Evolutionary conservation across 345 rosid genomes (phyloP).

Genomic region (Linum trigynum): DNA sequence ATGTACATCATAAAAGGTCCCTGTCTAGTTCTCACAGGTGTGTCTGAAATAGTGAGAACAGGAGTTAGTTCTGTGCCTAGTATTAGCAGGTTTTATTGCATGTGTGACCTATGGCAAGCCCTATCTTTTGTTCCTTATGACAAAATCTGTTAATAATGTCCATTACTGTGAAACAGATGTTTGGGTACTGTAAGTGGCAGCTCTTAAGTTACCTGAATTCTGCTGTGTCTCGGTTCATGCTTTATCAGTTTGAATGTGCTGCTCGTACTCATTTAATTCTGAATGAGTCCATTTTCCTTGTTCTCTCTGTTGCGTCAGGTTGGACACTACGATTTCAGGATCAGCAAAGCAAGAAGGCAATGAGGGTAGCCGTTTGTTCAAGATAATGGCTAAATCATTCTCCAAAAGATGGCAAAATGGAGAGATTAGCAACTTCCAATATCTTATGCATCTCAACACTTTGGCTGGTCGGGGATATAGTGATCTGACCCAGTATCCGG

Average conservation of each 20-base stretch:
- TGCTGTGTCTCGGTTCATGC: too few species aligned
- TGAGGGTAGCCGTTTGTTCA: constrained; percentile 92
- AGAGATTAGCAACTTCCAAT: constrained; percentile 98
- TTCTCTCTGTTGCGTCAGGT: constrained; percentile 39
- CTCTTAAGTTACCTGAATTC: too few species aligned
- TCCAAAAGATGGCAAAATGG: constrained; percentile 99
- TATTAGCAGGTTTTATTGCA: too few species aligned
- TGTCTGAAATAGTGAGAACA: too few species aligned
- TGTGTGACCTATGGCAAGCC: too few species aligned
- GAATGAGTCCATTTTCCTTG: constrained; percentile 1
- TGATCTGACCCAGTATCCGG: constrained; percentile 99
- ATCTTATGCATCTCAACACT: constrained; percentile 98
- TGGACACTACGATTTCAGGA: constrained; percentile 96
- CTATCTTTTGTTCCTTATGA: too few species aligned
- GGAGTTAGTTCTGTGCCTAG: too few species aligned
- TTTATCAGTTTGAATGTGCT: background rate
- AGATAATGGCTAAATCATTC: constrained; percentile 86
- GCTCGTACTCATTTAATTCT: background rate
- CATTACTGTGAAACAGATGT: too few species aligned
- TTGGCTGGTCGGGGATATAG: constrained; percentile 99
- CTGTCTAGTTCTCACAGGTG: too few species aligned
- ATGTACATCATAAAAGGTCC: too few species aligned
- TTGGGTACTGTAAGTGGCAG: too few species aligned
- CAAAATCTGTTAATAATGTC: too few species aligned
- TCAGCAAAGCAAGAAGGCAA: constrained; percentile 79